Base-by-base conservation (phyloP, 371 early-diverging fungal species). In the Mortierella sp. region DNA sequence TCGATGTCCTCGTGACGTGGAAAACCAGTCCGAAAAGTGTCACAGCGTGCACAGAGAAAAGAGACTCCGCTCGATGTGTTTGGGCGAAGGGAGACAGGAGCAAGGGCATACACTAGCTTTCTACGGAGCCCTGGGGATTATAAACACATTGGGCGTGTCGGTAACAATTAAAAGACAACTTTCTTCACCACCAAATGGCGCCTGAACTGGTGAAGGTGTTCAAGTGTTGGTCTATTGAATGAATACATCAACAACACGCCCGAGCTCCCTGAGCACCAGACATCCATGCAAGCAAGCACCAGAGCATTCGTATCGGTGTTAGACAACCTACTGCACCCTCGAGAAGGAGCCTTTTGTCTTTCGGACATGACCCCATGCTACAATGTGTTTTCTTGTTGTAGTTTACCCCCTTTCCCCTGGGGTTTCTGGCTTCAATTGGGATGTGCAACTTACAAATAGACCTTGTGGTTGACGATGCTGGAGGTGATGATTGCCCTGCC, bases 1-100 rank as follows among this genome's bases (percentile, higher is more conserved):
- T n/a, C n/a, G n/a, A n/a, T 21, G 43, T 21, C 37, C 67, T 34
- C 67, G 67, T 67, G 67, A 67, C 67, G 40, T 67, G 43, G 37
- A 67, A 37, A 24, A 3, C 40, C 40, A 21, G 67, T 67, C 67
- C 40, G 19, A 59, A n/a, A n/a, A 26, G 26, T 3, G 24, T 1
- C 24, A 19, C n/a, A n/a, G n/a, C n/a, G n/a, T n/a, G n/a, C n/a
- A n/a, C n/a, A n/a, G n/a, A 67, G 9, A 61, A 57, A 57, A 19
- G 21, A 64, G 67, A 67, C 67, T 67, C 67, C 67, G 67, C 67
- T 40, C 67, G 8, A 6, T 10, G 40, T 61, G 26, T 16, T 21
- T 40, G 40, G 67, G 67, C 67, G 67, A 37, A 67, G 67, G 8
- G 11, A 37, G 28, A 16, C n/a, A n/a, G n/a, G n/a, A n/a, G n/a